Base-by-base conservation (phyloP, 495 filamentous ascomycete species). In the Penicillium salamii region DNA sequence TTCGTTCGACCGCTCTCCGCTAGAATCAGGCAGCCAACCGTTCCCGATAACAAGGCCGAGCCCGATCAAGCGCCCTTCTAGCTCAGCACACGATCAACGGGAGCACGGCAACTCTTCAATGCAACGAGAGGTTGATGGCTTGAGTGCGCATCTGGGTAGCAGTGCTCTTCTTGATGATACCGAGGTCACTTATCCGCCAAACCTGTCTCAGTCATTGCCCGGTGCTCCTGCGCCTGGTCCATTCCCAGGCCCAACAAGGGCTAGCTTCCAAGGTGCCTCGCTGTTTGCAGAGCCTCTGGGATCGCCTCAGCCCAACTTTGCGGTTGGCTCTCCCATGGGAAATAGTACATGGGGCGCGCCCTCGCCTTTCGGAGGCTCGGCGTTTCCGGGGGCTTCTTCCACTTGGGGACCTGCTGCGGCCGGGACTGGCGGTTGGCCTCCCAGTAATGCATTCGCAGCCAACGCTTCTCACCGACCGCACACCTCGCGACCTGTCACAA, bases 161-260 rank as follows among this genome's bases (percentile, higher is more conserved):
- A 91, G 86, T 64, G 92, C 91, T 7, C 73, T 98, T n/a, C 75
- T 97, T 31, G 91, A 95, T 57, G 91, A 95, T 61, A 79, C 75
- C 14, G 83, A 90, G 49, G 78, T 77, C 40, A 68, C 76, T 19
- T 65, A 76, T 40, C 55, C 73, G 14, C 67, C 71, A 9, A 68
- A 69, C 29, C 59, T 65, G 41, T 71, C 61, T 43, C 68, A 64
- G 59, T 73, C 74, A 18, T 59, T 74, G 20, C 70, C 72, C 14
- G 71, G 66, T 44, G 61, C 63, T 14, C 59, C 67, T 13, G 55
- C 53, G 14, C 63, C 66, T 20, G 67, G 59, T 21, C 48, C 58
- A 23, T 62, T 69, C 49, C 68, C 67, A 4, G 59, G 67, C 17
- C 68, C 70, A 33, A 56, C 71, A 28, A 62, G 72, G 40, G 66